These are phyloP conservation scores for Curvularia verruculosa DNA, from an alignment of 2,329 filamentous ascomycete species.

Conservation along the genomic window DNA sequence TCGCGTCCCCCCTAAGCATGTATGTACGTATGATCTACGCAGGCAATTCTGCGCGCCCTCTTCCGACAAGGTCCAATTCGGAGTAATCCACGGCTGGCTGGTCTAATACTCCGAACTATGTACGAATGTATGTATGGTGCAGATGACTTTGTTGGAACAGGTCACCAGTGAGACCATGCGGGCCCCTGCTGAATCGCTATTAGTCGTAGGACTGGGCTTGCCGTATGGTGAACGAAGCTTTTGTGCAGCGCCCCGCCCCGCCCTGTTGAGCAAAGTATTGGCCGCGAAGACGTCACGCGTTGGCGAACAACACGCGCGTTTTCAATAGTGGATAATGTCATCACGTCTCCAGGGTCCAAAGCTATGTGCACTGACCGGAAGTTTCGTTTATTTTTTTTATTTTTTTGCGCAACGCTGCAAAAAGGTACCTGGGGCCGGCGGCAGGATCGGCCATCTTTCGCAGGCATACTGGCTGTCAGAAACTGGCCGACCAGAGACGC, in stretches of 20 bases:
- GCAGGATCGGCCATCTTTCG: neutral
- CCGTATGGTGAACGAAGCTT: slow-evolving; percentile 1
- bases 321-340: neutral
- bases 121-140: neutral
- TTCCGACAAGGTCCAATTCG: neutral
- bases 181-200: neutral
- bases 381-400: no score
- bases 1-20: neutral
- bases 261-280: neutral
- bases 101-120: neutral
- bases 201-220: neutral
- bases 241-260: neutral
- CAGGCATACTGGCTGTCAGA: neutral
- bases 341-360: slow-evolving; percentile 6
- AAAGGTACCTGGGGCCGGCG: neutral
- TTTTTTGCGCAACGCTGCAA: neutral
- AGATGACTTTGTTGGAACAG: neutral
- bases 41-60: neutral
- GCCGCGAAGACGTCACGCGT: slow-evolving; percentile 3
- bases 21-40: slow-evolving; percentile 4
- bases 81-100: neutral
- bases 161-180: neutral
- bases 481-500: neutral
- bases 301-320: neutral
- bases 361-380: slow-evolving; percentile 3